Evolutionary conservation across 352 stramenopile species (phyloP).

Genomic region (Globisporangium nodosum): DNA sequence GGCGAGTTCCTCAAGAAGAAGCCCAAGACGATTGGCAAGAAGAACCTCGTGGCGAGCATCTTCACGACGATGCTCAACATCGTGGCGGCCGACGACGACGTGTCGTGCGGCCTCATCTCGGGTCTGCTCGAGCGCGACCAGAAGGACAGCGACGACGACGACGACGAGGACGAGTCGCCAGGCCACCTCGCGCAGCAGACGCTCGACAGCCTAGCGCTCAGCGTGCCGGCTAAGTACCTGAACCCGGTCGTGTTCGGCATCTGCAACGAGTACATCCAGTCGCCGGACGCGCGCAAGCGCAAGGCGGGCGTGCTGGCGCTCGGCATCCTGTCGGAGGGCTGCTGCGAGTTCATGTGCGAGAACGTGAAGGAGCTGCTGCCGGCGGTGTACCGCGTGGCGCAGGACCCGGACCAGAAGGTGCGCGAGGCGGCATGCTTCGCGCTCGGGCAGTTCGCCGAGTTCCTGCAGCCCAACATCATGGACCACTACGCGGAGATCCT

Average conservation of each 20-base stretch:
- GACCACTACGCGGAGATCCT: constrained; percentile 94
- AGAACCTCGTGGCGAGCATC: constrained; percentile 74
- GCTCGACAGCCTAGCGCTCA: constrained; percentile 77
- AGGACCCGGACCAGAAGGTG: constrained; percentile 91
- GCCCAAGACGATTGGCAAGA: constrained; percentile 87
- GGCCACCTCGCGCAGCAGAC: constrained; percentile 83
- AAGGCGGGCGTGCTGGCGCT: constrained; percentile 96
- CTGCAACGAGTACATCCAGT: constrained; percentile 89
- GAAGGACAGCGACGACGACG: constrained; percentile 42
- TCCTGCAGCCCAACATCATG: constrained; percentile 97
- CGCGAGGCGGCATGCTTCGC: constrained; percentile 97
- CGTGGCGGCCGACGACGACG: constrained; percentile 64
- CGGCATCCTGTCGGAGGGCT: constrained; percentile 96
- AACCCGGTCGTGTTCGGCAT: constrained; percentile 70
- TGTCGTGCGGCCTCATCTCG: constrained; percentile 79
- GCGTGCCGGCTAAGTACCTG: constrained; percentile 78
- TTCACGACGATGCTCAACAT: constrained; percentile 86
- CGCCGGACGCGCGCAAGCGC: constrained; percentile 83
- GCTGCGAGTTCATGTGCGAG: constrained; percentile 92
- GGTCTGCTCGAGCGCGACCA: constrained; percentile 71
- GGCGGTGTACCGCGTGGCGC: constrained; percentile 86
- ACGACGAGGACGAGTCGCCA: constrained; percentile 76
- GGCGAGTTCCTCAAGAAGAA: constrained; percentile 88
- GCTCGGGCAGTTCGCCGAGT: constrained; percentile 97
- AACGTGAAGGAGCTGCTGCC: constrained; percentile 93